phyloP scores from a whole-genome alignment of 2,329 filamentous ascomycete genomes.

The Paramyrothecium sp. region DNA sequence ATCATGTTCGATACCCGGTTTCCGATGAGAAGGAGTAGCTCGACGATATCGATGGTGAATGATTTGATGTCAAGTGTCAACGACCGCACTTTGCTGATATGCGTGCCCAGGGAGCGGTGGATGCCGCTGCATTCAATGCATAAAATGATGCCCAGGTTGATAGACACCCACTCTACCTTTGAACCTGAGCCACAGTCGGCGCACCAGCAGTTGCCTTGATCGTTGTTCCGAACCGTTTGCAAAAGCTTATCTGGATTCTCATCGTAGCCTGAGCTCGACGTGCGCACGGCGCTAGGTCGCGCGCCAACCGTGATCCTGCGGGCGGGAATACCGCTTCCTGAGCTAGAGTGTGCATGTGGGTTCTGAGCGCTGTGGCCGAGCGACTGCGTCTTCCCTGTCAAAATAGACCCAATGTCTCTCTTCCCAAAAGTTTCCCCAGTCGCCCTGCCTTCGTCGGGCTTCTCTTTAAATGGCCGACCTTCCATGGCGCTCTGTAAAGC shows the following conservation, averaged over 20 bases:
- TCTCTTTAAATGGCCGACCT: conserved; percentile 62
- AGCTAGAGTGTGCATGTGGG: conserved; percentile 40
- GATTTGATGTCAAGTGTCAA: conserved; percentile 93
- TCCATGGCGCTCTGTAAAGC: conserved; percentile 95
- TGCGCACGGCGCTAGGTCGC: conserved; percentile 69
- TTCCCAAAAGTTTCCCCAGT: conserved; percentile 58
- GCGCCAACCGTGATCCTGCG: conserved; percentile 91
- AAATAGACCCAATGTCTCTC: conserved; percentile 86
- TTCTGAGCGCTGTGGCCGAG: conserved; percentile 54
- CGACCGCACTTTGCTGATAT: conserved; percentile 96
- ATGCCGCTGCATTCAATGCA: conserved; percentile 99
- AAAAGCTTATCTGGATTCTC: conserved; percentile 84
- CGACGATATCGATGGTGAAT: conserved; percentile 95
- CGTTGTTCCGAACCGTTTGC: conserved; percentile 82
- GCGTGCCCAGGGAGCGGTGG: conserved; percentile 91
- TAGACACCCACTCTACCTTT: conserved; percentile 98
- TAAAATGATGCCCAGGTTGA: conserved; percentile 92
- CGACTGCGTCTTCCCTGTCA: conserved; percentile 88
- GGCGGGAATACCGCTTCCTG: conserved; percentile 58
- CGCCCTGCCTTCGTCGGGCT: conserved; percentile 36
- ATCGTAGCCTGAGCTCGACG: conserved; percentile 70
- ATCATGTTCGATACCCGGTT: conserved; percentile 96
- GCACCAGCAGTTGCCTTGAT: conserved; percentile 90
- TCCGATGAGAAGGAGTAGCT: conserved; percentile 85
- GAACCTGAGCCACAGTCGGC: conserved; percentile 89